A percentile compares a stretch with the other conserved stretches of the same genome.
phyloP scores from a whole-genome alignment of 257 asterid species.

The Ilex aquifolium region DNA sequence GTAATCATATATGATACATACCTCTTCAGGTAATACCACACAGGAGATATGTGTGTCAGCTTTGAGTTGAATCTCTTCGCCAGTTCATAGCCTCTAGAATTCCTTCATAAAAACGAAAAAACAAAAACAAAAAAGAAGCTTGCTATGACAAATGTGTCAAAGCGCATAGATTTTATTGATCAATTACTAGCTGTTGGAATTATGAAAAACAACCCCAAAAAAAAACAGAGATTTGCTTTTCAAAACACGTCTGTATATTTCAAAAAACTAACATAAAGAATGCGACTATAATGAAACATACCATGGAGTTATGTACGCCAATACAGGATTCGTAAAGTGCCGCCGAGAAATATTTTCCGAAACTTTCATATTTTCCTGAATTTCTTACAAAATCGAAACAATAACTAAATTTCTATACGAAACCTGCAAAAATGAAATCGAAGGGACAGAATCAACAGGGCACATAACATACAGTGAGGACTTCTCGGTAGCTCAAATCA shows the following conservation, averaged over 20 bases:
- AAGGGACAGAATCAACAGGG: background rate
- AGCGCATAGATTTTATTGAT: no score
- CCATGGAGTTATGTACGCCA: constrained; percentile 96
- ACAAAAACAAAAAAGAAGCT: no score
- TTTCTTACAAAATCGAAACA: constrained; percentile 22
- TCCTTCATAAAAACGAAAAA: constrained; percentile 41
- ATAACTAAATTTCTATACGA: constrained; percentile 6
- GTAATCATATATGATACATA: constrained; percentile 9
- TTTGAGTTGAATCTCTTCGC: constrained; percentile 75
- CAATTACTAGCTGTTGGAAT: background rate
- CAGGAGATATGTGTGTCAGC: constrained; percentile 87
- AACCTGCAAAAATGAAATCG: background rate
- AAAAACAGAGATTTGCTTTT: background rate
- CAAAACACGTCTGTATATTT: no score
- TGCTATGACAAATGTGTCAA: no score
- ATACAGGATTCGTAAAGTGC: constrained; percentile 67
- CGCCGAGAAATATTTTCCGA: constrained; percentile 52
- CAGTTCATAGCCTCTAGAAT: constrained; percentile 79
- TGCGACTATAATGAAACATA: constrained; percentile 17
- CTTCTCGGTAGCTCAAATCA: constrained; percentile 45
- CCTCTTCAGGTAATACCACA: constrained; percentile 95
- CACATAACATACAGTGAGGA: constrained; percentile 53
- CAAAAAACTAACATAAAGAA: background rate
- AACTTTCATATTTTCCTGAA: constrained; percentile 68
- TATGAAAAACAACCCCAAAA: background rate